phyloP scores from a whole-genome alignment of 2,329 filamentous ascomycete genomes.

The Zymoseptoria pseudotritici region DNA sequence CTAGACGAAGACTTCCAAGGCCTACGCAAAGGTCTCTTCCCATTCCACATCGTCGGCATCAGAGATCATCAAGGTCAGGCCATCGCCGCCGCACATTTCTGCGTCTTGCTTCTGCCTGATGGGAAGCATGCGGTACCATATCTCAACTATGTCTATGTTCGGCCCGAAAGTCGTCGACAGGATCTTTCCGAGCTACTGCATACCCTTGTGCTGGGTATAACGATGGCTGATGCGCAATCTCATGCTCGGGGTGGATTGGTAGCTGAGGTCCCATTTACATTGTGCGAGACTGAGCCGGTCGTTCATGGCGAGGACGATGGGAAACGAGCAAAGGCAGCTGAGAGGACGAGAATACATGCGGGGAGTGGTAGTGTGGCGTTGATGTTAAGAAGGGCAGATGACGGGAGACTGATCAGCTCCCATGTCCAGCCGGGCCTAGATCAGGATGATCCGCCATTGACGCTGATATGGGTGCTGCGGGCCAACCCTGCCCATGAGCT shows the following conservation, averaged over 20 bases:
- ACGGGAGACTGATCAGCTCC: conserved; percentile 9
- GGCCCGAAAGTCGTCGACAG: conserved; percentile 14
- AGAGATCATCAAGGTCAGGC: conserved; percentile 13
- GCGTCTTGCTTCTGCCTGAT: conserved; percentile 10
- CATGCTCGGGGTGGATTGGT: neutral
- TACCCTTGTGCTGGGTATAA: conserved; percentile 16
- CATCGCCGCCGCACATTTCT: conserved; percentile 20
- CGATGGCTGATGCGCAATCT: conserved; percentile 11
- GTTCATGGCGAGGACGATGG: conserved; percentile 2
- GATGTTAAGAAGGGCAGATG: conserved; percentile 10
- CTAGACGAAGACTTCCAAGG: conserved; percentile 11
- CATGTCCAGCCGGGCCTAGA: conserved; percentile 21
- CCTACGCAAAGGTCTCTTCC: conserved; percentile 7
- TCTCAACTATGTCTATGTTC: conserved; percentile 21
- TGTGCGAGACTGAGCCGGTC: conserved; percentile 18
- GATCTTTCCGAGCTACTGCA: conserved; percentile 20
- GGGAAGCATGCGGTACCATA: conserved; percentile 15
- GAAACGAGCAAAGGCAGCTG: conserved; percentile 2
- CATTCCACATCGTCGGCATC: conserved; percentile 17
- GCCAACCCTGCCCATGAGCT: conserved; percentile 9
- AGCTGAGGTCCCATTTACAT: conserved; percentile 14
- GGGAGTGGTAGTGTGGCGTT: conserved; percentile 16
- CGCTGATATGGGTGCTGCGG: conserved; percentile 18
- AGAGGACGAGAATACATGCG: conserved; percentile 13
- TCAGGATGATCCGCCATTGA: conserved; percentile 14